Evolutionary conservation across 768 basidiomycete species (phyloP), one percentile per base, ranked within the genome.

Genomic region (Coprinopsis sp.): DNA sequence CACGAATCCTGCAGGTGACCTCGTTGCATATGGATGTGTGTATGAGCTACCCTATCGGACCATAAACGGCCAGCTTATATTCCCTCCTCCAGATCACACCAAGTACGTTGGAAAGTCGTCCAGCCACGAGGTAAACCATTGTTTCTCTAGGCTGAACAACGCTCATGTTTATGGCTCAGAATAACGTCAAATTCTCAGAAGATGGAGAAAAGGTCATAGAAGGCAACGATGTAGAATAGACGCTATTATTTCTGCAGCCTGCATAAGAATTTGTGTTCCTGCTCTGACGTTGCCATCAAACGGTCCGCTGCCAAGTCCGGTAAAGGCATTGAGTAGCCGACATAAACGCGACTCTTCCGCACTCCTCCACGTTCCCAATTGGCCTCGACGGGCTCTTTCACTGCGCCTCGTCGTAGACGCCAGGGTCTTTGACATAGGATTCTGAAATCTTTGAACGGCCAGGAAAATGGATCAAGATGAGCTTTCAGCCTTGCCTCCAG

Each of bases 11-110:
- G 65, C 65, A 4, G 87, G 88, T 0, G 76, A 84, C 33, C 63
- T 91, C 14, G 82, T 91, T 3, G 89, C 89, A 7, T 91, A 89
- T 57, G 89, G 89, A 53, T 79, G 89, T 90, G 58, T 57, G 84
- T 70, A 39, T 49, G 18, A n/a, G 45, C 18, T 12, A 46, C 8
- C 33, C 22, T 16, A 6, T 12, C n/a, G 33, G 27, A 30, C 51
- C 28, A 45, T 51, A 41, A 30, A 36, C 27, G 23, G 8, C 21
- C 36, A 19, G 16, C 16, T 39, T 12, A 37, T 23, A 23, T 10
- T 37, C 37, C 24, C 21, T 44, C 41, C 19, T 39, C 1, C 49
- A 91, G 89, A 83, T 50, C 90, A 91, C 56, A 92, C 90, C 6
- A 92, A 92, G 61, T 91, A 88, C 52, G 69, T 91, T 47, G 88